phyloP scores from a whole-genome alignment of 768 basidiomycete genomes.

The Suillus subalutaceus region DNA sequence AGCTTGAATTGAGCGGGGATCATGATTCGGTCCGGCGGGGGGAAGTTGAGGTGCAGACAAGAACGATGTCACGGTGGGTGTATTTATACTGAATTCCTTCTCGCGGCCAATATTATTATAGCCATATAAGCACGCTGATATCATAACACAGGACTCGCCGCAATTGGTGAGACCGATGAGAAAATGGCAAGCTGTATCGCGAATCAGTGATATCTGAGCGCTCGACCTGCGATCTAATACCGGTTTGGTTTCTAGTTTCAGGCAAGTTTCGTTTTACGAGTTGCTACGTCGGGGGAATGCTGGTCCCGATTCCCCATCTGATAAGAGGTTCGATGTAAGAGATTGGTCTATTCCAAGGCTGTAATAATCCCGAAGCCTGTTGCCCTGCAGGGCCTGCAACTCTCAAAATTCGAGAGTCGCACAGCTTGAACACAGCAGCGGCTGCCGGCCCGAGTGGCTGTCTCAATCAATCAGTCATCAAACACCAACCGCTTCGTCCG shows the following conservation, averaged over 20 bases:
- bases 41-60: constrained; percentile 5
- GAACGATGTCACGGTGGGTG: too few species aligned
- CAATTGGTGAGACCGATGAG: not conserved
- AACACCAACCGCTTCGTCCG: not conserved
- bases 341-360: too few species aligned
- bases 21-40: constrained; percentile 14
- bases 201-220: not conserved
- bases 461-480: too few species aligned
- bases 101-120: constrained; percentile 3
- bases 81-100: constrained; percentile 30
- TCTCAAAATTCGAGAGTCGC: too few species aligned
- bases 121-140: not conserved
- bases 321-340: too few species aligned
- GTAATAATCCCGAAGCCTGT: too few species aligned
- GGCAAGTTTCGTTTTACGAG: not conserved
- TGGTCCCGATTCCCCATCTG: too few species aligned
- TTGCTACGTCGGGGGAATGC: not conserved
- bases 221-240: not conserved
- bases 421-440: too few species aligned
- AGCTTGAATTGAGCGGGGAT: constrained; percentile 6
- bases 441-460: too few species aligned
- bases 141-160: not conserved
- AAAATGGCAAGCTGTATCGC: not conserved
- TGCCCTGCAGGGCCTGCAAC: too few species aligned
- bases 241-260: not conserved